phyloP scores from a whole-genome alignment of 1,139 yeast species.

The Sugiyamaella grinbergsii region DNA sequence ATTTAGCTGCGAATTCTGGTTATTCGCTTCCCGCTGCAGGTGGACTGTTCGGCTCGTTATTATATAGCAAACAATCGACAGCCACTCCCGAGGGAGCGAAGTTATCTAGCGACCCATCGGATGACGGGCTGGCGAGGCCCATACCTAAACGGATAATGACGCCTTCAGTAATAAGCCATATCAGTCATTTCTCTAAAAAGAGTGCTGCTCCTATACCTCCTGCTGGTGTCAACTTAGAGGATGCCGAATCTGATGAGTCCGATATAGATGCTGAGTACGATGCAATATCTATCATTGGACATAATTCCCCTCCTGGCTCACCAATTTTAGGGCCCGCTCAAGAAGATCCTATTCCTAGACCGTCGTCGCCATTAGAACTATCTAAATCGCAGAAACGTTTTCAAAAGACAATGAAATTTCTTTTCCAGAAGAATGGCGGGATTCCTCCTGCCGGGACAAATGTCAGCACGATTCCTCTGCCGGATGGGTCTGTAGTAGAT shows the following conservation, averaged over 20 bases:
- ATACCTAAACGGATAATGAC: background rate
- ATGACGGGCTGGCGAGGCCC: background rate
- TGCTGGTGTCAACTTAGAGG: background rate
- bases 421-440: slow-evolving; percentile 25
- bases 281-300: slow-evolving; percentile 18
- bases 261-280: slow-evolving; percentile 26
- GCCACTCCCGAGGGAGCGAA: background rate
- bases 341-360: slow-evolving; percentile 13
- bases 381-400: slow-evolving; percentile 24
- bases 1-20: slow-evolving; percentile 15
- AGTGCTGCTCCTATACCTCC: background rate
- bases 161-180: background rate
- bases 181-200: background rate
- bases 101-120: background rate
- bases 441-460: background rate
- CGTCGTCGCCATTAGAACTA: slow-evolving; percentile 17
- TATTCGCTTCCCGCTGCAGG: slow-evolving; percentile 4
- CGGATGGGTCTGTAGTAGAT: too few relatives aligned
- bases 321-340: background rate
- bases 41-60: slow-evolving; percentile 5
- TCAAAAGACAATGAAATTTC: slow-evolving; percentile 29
- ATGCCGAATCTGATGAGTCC: slow-evolving; percentile 19
- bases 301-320: slow-evolving; percentile 14
- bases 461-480: too few relatives aligned
- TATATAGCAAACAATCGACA: background rate